Evolutionary conservation across 176 grass and related monocot genomes (phyloP).

Genomic region (Paspalum vaginatum): DNA sequence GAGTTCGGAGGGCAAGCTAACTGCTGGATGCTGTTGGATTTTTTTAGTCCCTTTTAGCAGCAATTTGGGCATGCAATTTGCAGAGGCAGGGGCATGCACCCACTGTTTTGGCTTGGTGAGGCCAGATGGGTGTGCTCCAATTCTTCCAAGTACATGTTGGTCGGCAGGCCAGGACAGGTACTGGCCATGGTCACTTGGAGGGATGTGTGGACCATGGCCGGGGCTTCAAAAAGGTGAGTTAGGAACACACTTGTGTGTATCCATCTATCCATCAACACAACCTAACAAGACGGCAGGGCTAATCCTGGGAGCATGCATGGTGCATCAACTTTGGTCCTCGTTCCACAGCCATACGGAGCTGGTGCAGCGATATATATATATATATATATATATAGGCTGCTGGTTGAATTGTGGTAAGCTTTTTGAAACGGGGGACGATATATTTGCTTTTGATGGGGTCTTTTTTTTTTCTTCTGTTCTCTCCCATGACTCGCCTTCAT

Average conservation of each 20-base stretch:
- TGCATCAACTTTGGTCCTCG: constrained; percentile 12
- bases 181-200: constrained; percentile 29
- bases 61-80: constrained; percentile 45
- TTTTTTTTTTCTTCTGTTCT: not conserved
- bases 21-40: constrained; percentile 11
- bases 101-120: constrained; percentile 25
- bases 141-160: constrained; percentile 35
- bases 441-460: not conserved
- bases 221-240: constrained; percentile 26
- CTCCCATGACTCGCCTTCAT: not conserved
- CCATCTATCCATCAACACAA: constrained; percentile 6
- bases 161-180: constrained; percentile 41
- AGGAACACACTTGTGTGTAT: constrained; percentile 25
- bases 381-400: not conserved
- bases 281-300: constrained; percentile 24
- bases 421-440: not conserved
- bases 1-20: constrained; percentile 39
- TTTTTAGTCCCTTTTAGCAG: constrained; percentile 7
- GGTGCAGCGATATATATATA: not conserved
- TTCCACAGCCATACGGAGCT: constrained; percentile 21
- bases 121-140: constrained; percentile 26
- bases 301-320: constrained; percentile 11
- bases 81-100: not conserved
- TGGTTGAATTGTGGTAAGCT: constrained; percentile 24
- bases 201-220: constrained; percentile 1